Conservation (phyloP, 768 basidiomycete species). For the Termitomyces titanicus region DNA sequence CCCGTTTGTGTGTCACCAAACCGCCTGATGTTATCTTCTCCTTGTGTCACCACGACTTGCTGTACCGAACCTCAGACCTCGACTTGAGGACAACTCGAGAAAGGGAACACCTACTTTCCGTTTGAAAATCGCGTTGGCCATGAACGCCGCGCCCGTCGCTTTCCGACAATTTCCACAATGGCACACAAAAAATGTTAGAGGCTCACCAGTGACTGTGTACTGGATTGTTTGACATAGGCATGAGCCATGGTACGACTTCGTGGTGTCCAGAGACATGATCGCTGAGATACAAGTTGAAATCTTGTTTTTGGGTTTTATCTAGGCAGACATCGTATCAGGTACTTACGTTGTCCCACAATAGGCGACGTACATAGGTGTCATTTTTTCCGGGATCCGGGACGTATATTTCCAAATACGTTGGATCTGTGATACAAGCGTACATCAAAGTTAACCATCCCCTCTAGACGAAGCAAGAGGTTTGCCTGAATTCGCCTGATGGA, state of each 20-base stretch:
- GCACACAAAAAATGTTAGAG: slow-evolving; percentile 34
- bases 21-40: slow-evolving; percentile 23
- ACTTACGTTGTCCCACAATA: too few relatives aligned
- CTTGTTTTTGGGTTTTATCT: too few relatives aligned
- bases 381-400: too few relatives aligned
- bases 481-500: background rate
- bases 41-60: slow-evolving; percentile 25
- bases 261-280: background rate
- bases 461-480: background rate
- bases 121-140: slow-evolving; percentile 34
- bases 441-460: too few relatives aligned
- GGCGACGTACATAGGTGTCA: too few relatives aligned
- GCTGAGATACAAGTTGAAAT: background rate
- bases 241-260: slow-evolving; percentile 22
- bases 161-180: slow-evolving; percentile 41
- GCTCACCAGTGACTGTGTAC: slow-evolving; percentile 33
- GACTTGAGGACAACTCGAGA: background rate
- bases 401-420: too few relatives aligned
- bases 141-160: slow-evolving; percentile 38
- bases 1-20: slow-evolving; percentile 27
- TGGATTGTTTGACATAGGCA: slow-evolving; percentile 35
- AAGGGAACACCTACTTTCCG: slow-evolving; percentile 23
- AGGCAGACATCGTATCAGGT: too few relatives aligned
- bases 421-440: too few relatives aligned
- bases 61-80: slow-evolving; percentile 1